Conservation (phyloP, 169 alveolate species). For the Eimeria sp. region DNA sequence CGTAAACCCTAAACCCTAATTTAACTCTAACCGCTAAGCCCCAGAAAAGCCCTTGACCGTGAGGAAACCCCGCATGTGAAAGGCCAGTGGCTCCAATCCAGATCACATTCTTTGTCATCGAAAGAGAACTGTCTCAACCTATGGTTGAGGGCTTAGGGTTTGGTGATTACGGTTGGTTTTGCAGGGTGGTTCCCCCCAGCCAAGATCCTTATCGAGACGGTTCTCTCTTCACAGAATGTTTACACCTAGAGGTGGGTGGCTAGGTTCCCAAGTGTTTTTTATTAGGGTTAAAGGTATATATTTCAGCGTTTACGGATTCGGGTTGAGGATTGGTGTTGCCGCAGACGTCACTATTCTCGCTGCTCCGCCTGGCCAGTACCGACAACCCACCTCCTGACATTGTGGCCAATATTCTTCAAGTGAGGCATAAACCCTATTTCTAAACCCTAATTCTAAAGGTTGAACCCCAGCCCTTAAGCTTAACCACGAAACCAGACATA, state of each 20-base stretch:
- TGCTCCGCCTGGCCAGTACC: slow-evolving; percentile 39
- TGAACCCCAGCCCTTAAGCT: neutral
- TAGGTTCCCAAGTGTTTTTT: neutral
- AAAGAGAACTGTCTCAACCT: no score
- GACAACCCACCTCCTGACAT: slow-evolving; percentile 7
- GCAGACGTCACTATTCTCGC: slow-evolving; percentile 46
- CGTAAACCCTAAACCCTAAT: neutral
- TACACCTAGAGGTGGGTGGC: slow-evolving; percentile 67
- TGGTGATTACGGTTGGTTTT: neutral
- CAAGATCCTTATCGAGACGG: slow-evolving; percentile 79
- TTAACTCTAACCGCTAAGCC: neutral
- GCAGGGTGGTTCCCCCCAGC: slow-evolving; percentile 78
- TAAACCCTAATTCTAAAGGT: no score
- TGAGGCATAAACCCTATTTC: neutral
- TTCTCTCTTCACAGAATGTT: slow-evolving; percentile 59
- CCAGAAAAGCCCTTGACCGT: neutral
- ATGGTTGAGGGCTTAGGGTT: slow-evolving; percentile 8
- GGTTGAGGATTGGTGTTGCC: neutral
- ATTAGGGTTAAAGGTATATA: neutral
- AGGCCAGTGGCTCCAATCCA: no score
- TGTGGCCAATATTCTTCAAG: neutral
- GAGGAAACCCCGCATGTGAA: no score
- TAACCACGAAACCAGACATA: no score
- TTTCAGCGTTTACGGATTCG: neutral
- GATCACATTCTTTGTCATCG: no score